A percentile compares a stretch with the other conserved stretches of the same genome.
These are phyloP conservation scores for Aspergillus funiculosus DNA, from an alignment of 495 filamentous ascomycete genomes.

Conservation along the genomic window DNA sequence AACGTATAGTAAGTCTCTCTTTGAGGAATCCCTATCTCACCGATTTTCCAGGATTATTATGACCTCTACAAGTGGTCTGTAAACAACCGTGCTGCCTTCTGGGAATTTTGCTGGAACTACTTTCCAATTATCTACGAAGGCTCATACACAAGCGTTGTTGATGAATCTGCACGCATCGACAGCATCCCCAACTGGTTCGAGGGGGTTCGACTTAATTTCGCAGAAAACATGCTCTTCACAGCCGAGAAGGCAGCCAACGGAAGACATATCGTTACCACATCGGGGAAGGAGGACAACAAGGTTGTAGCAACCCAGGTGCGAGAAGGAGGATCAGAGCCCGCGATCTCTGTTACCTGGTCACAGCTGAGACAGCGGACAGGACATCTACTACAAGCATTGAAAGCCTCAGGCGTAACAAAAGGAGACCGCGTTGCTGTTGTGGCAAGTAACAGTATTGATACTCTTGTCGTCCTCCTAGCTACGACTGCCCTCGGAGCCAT, in stretches of 20 bases:
- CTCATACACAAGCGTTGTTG: conserved; percentile 52
- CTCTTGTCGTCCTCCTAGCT: conserved; percentile 59
- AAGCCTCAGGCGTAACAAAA: conserved; percentile 53
- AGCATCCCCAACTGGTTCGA: conserved; percentile 34
- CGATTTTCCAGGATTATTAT: conserved; percentile 38
- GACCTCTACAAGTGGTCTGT: conserved; percentile 63
- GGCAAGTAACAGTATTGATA: conserved; percentile 67
- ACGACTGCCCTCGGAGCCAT: conserved; percentile 61
- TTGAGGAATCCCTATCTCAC: background rate
- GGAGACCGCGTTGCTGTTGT: conserved; percentile 71
- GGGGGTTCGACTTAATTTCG: conserved; percentile 68
- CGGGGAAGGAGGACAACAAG: conserved; percentile 62
- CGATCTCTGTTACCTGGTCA: conserved; percentile 56
- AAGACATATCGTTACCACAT: conserved; percentile 44
- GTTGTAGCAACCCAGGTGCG: conserved; percentile 66
- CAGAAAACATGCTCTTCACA: conserved; percentile 65
- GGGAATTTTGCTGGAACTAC: conserved; percentile 55
- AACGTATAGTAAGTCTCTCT: no score
- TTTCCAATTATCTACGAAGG: conserved; percentile 57
- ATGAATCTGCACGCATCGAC: conserved; percentile 62
- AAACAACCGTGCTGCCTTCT: conserved; percentile 58
- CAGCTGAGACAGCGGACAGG: conserved; percentile 53
- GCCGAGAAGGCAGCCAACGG: conserved; percentile 6
- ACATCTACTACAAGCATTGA: conserved; percentile 55
- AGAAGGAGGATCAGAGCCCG: conserved; percentile 54